Base-by-base conservation (phyloP, 352 stramenopile species). In the Globisporangium camurandrum region DNA sequence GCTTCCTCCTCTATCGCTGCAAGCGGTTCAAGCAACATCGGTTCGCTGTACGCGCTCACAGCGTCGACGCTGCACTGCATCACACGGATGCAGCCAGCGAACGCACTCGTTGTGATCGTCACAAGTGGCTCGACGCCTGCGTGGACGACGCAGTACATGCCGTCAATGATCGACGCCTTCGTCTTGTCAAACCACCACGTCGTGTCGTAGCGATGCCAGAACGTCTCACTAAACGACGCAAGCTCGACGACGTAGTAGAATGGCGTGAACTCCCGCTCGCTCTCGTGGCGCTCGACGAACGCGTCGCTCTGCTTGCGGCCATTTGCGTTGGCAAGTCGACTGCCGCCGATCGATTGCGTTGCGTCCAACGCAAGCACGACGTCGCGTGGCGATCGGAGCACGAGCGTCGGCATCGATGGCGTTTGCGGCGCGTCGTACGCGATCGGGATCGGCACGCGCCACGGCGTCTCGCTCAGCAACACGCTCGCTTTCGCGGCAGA, bases 101-200 rank as follows among this genome's bases (percentile, higher is more conserved):
- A 88, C 1, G 76, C 54, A 7, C 72, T 57, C 12, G 69, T 84
- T 0, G 56, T 57, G 10, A 88, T 58, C 9, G 62, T 56, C 0
- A 66, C 46, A 20, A 66, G 75, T 1, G 62, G 67, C 36, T 72
- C 60, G 24, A 66, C 57, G 6, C 77, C 79, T 1, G 51, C 56
- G 51, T 88, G 72, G 3, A 71, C 68, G 9, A 83, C 54, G 22
- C 66, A 66, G 52, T 81, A 91, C 67, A 88, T 84, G 14, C 76
- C 65, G 11, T 79, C 39, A 11, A 88, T 67, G 19, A 88, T 62
- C 4, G 52, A 64, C 0, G 78, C 70, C 45, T 86, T 80, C 9
- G 71, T 84, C 73, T 85, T 84, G 45, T 88, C 69, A 49, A 91
- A 91, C 76, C 79, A 91, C 76, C 79, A 88, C 17, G 75, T 84